A percentile compares a stretch with the other conserved stretches of the same genome.
These are phyloP conservation scores for Blastobotrys indianensis DNA, from an alignment of 1,139 yeast species.

Conservation along the genomic window DNA sequence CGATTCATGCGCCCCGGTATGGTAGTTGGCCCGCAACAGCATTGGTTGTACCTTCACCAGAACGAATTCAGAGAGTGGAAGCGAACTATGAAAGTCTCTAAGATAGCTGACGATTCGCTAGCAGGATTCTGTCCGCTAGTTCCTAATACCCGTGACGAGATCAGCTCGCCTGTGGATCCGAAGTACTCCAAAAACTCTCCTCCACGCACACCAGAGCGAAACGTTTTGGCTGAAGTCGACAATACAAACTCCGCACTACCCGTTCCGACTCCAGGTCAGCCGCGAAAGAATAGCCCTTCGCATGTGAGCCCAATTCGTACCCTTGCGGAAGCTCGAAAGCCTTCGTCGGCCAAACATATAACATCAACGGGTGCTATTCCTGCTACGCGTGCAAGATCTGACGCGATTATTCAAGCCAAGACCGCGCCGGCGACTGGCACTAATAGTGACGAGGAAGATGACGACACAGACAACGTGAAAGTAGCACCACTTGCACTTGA, in stretches of 20 bases:
- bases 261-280: constrained; percentile 92
- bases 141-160: constrained; percentile 28
- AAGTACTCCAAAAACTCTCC: constrained; percentile 39
- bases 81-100: constrained; percentile 80
- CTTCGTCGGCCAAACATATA: neutral
- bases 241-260: constrained; percentile 77
- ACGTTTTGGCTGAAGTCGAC: constrained; percentile 66
- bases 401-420: constrained; percentile 2
- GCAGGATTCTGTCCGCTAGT: constrained; percentile 76
- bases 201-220: constrained; percentile 67
- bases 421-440: constrained; percentile 7
- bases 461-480: constrained; percentile 6
- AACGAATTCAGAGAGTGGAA: constrained; percentile 96
- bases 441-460: constrained; percentile 22
- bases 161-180: constrained; percentile 6
- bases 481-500: constrained; percentile 1
- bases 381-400: neutral
- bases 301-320: constrained; percentile 9
- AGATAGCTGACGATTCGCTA: constrained; percentile 60
- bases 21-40: constrained; percentile 99
- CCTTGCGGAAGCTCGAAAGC: neutral
- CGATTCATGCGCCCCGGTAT: constrained; percentile 95
- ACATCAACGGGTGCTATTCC: neutral
- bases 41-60: constrained; percentile 94
- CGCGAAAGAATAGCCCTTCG: constrained; percentile 52